Evolutionary conservation across 2,329 filamentous ascomycete genomes (phyloP), one percentile per base, ranked within the genome.

Genomic region (Sphaerostilbella broomeana): DNA sequence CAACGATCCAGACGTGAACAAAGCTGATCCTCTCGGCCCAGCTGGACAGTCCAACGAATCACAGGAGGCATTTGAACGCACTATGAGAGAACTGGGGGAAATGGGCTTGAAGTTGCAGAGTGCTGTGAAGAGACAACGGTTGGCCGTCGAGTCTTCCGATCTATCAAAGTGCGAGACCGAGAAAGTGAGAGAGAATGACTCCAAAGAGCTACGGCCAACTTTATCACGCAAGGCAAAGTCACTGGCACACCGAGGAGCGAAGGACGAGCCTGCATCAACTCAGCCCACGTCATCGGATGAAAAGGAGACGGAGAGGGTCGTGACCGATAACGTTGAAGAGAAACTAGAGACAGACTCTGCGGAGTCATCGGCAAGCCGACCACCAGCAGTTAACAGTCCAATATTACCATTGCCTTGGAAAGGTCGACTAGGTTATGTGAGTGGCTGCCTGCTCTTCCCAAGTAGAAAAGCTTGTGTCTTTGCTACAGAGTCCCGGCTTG

Each of bases 401-500:
- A 86, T 81, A 53, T 69, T 95, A 15, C 90, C 90, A 17, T 61
- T 95, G 16, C 90, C 89, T 0, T 95, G 89, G 89, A 87, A 82
- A 62, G 90, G 90, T 1, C 75, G 89, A 19, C 59, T 95, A 45
- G 89, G 89, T 42, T 95, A 94, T 72, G 87, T 90, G 61, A 40
- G 38, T 40, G 15, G 11, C 15, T 30, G 20, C 30, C 21, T 12
- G 18, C 24, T 13, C 19, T 6, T 29, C 2, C 12, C 12, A 17
- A 22, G 11, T 25, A 12, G 20, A 16, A 15, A 9, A 11, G 9
- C 19, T n/a, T n/a, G n/a, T n/a, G n/a, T n/a, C n/a, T 8, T 18
- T 35, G 38, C 7, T 40, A 17, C 24, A 29, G 7, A 4, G 17
- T 24, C 24, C 16, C 18, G 24, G 15, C 5, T n/a, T 18, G 12